These are phyloP conservation scores for Kodamaea sp. DNA, from an alignment of 1,139 yeast genomes.

Conservation along the genomic window DNA sequence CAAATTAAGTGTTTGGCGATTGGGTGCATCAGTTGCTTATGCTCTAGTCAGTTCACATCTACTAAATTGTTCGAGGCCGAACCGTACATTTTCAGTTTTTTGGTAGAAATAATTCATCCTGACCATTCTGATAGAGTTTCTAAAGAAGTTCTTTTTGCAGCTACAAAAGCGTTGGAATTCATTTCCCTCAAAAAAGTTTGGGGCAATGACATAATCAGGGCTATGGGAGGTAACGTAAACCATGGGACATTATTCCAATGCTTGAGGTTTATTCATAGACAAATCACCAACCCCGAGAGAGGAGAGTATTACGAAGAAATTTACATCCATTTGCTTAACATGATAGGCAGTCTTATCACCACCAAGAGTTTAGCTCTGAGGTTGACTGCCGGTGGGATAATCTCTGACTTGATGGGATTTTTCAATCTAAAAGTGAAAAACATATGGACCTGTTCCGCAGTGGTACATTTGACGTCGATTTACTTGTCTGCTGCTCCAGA, in stretches of 20 bases:
- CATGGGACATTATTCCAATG: constrained; percentile 83
- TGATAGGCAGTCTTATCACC: constrained; percentile 59
- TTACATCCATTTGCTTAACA: constrained; percentile 54
- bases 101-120: constrained; percentile 64
- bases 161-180: constrained; percentile 69
- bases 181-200: constrained; percentile 69
- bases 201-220: constrained; percentile 75
- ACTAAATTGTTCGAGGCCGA: constrained; percentile 71
- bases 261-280: constrained; percentile 59
- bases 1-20: constrained; percentile 68
- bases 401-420: constrained; percentile 66
- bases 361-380: constrained; percentile 50
- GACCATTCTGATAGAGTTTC: constrained; percentile 58
- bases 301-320: constrained; percentile 40
- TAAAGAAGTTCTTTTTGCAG: constrained; percentile 54
- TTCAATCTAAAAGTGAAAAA: constrained; percentile 52
- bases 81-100: constrained; percentile 69
- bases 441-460: constrained; percentile 64
- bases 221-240: constrained; percentile 87
- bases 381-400: constrained; percentile 66
- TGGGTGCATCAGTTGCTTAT: constrained; percentile 54
- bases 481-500: constrained; percentile 50
- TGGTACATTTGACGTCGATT: constrained; percentile 60
- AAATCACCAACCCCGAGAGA: constrained; percentile 38
- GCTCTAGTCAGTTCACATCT: constrained; percentile 55